These are phyloP conservation scores for Pseudonitzschia delicatissima DNA, from an alignment of 108 stramenopile genomes.

Conservation along the genomic window DNA sequence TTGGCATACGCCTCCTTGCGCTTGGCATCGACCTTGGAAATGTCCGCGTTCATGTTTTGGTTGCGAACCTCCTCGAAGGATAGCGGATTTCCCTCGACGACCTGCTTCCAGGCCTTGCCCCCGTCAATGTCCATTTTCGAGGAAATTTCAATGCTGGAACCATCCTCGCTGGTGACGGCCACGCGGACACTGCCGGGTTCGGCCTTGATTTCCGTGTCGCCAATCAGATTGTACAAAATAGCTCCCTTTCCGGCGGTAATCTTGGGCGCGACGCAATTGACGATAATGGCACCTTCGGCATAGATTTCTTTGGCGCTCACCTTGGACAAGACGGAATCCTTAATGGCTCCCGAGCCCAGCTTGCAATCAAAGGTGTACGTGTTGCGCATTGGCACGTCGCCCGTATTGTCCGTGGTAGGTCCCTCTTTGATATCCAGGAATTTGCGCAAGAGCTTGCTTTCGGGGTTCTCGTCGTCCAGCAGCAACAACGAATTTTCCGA, in stretches of 20 bases:
- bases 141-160: conserved; percentile 59
- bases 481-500: conserved; percentile 84
- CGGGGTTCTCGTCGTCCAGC: conserved; percentile 64
- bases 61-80: conserved; percentile 88
- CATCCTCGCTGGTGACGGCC: conserved; percentile 78
- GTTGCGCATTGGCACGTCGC: conserved; percentile 11
- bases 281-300: conserved; percentile 92
- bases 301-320: conserved; percentile 73
- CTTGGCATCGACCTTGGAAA: conserved; percentile 67
- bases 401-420: conserved; percentile 17
- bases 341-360: conserved; percentile 63
- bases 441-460: conserved; percentile 73
- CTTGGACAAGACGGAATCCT: conserved; percentile 71
- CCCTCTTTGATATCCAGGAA: conserved; percentile 77
- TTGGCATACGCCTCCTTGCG: conserved; percentile 59
- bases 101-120: conserved; percentile 86
- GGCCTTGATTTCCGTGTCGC: conserved; percentile 73
- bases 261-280: conserved; percentile 94
- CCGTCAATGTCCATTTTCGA: conserved; percentile 80
- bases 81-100: conserved; percentile 64
- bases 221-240: conserved; percentile 94
- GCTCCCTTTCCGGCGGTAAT: conserved; percentile 87
- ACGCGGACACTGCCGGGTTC: conserved; percentile 89
- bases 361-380: conserved; percentile 71
- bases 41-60: conserved; percentile 77